A percentile compares a stretch with the other conserved stretches of the same genome.
These are phyloP conservation scores for Zasmidium cellare DNA, from an alignment of 2,329 filamentous ascomycete species.

Conservation along the genomic window DNA sequence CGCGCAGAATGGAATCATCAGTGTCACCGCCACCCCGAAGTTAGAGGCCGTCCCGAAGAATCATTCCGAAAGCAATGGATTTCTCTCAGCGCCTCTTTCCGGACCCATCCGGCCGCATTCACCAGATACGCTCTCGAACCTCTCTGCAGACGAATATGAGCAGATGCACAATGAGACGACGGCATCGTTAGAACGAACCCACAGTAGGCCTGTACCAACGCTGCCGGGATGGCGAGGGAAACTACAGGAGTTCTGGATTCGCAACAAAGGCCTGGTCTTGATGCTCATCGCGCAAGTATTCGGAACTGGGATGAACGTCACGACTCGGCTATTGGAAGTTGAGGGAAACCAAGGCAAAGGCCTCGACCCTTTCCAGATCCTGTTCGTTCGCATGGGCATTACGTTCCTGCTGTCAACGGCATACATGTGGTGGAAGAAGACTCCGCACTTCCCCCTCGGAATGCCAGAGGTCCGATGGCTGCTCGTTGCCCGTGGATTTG, in stretches of 20 bases:
- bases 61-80: constrained; percentile 17
- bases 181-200: not conserved
- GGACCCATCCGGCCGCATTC: constrained; percentile 40
- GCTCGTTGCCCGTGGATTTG: constrained; percentile 66
- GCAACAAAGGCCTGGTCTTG: constrained; percentile 71
- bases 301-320: constrained; percentile 81
- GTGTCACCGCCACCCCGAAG: constrained; percentile 3
- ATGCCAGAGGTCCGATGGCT: constrained; percentile 65
- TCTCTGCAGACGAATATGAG: constrained; percentile 35
- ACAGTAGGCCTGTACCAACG: not conserved
- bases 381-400: constrained; percentile 76
- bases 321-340: constrained; percentile 71
- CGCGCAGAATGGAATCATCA: not conserved
- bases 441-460: constrained; percentile 71
- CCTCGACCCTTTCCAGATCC: constrained; percentile 81
- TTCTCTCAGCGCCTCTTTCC: constrained; percentile 28
- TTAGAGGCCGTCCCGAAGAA: constrained; percentile 7
- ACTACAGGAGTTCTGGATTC: constrained; percentile 53
- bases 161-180: constrained; percentile 22
- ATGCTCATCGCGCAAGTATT: constrained; percentile 79
- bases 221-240: constrained; percentile 21
- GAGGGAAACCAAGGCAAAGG: constrained; percentile 65
- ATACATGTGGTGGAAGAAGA: constrained; percentile 69
- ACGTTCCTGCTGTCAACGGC: constrained; percentile 65
- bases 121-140: constrained; percentile 44